Base-by-base conservation (phyloP, 495 filamentous ascomycete species). In the Podospora conica region DNA sequence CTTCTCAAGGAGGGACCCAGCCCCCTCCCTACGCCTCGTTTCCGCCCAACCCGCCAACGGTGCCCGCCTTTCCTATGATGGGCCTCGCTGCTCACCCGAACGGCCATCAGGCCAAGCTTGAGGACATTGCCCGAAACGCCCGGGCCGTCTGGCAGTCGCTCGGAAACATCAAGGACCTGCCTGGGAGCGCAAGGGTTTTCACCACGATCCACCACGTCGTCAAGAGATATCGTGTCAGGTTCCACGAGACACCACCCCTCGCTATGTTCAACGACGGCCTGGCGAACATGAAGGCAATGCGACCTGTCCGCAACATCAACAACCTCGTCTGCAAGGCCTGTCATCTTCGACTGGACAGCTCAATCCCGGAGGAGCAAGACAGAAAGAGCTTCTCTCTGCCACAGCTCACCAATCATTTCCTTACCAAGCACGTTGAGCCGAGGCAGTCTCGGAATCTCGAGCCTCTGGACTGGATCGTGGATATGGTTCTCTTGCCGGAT, bases 401-500 rank as follows among this genome's bases (percentile, higher is more conserved):
- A 25, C 82, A 88, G 64, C 75, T 93, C 22, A 77, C 88, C 59
- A 86, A 82, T 57, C 90, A 93, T 77, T 92, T 92, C 69, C 83
- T 88, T 60, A 77, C 78, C 61, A 76, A 78, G 57, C 90, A 93
- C 73, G 68, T 84, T 64, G 70, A 76, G 53, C 66, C 72, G 22
- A 73, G 71, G 68, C 77, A 71, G 60, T 60, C 8, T 18, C 55
- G 48, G 21, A 65, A 24, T 33, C 64, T 55, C 3, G 64, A 72
- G 58, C 64, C 71, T 15, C 73, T 81, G 18, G 83, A 91, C 74
- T 93, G 90, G 90, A 82, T 79, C 59, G 73, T 76, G 55, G 82
- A 91, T 64, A 91, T 93, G 90, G 84, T 93, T 60, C 80, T 88
- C 66, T 79, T 90, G 24, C 87, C 88, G 1, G 84, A 86, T 67